Conservation (phyloP, 257 asterid genomes). For the Penstemon newberryi region DNA sequence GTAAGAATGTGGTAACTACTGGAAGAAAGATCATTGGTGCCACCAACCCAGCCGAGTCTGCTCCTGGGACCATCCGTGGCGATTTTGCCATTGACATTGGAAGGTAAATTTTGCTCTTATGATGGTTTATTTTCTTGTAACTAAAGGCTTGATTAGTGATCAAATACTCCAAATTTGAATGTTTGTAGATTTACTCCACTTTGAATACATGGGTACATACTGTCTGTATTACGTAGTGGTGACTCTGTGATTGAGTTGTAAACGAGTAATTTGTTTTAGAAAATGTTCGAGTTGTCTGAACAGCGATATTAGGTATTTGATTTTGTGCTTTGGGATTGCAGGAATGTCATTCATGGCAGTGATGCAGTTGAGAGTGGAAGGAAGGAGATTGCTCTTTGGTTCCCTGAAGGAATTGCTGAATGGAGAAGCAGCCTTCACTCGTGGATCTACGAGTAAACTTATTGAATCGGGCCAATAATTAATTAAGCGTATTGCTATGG, state of each 20-base stretch:
- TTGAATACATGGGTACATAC: neutral
- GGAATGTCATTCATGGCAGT: constrained; percentile 94
- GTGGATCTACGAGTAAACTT: constrained; percentile 76
- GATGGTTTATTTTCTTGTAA: neutral
- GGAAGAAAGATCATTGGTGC: constrained; percentile 98
- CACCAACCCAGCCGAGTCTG: constrained; percentile 90
- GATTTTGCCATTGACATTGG: constrained; percentile 87
- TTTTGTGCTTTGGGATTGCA: constrained; percentile 29
- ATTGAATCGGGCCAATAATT: neutral
- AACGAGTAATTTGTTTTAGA: too few species aligned
- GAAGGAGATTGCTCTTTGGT: constrained; percentile 97
- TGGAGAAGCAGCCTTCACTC: constrained; percentile 88
- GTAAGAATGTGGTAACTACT: constrained; percentile 79
- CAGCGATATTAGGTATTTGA: neutral
- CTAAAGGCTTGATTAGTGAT: neutral
- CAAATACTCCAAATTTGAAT: neutral
- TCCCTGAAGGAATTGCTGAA: constrained; percentile 83
- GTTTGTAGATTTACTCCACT: neutral
- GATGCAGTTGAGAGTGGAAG: constrained; percentile 88
- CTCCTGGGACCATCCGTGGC: constrained; percentile 97
- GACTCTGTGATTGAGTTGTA: too few species aligned
- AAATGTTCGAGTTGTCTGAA: neutral
- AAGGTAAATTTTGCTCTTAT: constrained; percentile 45
- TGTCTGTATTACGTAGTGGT: too few species aligned
- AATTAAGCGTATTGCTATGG: constrained; percentile 1